Conservation (phyloP, 192 early-diverging fungal species). For the Rhizoclosmatium globosum region DNA sequence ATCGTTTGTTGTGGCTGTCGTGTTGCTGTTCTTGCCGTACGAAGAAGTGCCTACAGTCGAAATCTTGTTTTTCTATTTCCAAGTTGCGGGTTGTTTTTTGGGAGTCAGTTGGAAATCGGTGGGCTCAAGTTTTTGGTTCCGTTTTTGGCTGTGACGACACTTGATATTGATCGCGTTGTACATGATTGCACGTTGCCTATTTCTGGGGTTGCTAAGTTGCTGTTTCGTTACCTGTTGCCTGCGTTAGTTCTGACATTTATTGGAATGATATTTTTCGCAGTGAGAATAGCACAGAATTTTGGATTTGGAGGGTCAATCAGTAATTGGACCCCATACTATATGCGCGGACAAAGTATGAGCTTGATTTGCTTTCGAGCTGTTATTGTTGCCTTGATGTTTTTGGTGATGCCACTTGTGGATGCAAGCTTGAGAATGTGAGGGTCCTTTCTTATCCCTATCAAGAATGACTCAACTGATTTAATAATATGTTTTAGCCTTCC, state of each 20-base stretch:
- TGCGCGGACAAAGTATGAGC: slow-evolving; percentile 16
- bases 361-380: slow-evolving; percentile 23
- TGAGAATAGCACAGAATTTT: neutral
- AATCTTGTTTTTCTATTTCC: neutral
- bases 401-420: slow-evolving; percentile 33
- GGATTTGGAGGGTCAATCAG: neutral
- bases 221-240: slow-evolving; percentile 32
- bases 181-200: slow-evolving; percentile 19
- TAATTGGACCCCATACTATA: slow-evolving; percentile 16
- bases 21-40: slow-evolving; percentile 18
- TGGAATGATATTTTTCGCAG: neutral
- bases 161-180: slow-evolving; percentile 27
- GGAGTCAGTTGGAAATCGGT: neutral
- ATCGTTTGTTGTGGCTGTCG: neutral
- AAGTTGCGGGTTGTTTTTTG: neutral
- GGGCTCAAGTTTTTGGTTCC: neutral
- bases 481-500: neutral
- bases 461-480: neutral
- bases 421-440: neutral
- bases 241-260: neutral
- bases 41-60: slow-evolving; percentile 29
- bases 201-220: slow-evolving; percentile 16
- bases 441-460: no score
- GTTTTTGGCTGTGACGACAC: slow-evolving; percentile 19
- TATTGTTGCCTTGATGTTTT: slow-evolving; percentile 1